These are phyloP conservation scores for Arctostaphylos glauca DNA, from an alignment of 148 eudicot species.

Conservation along the genomic window DNA sequence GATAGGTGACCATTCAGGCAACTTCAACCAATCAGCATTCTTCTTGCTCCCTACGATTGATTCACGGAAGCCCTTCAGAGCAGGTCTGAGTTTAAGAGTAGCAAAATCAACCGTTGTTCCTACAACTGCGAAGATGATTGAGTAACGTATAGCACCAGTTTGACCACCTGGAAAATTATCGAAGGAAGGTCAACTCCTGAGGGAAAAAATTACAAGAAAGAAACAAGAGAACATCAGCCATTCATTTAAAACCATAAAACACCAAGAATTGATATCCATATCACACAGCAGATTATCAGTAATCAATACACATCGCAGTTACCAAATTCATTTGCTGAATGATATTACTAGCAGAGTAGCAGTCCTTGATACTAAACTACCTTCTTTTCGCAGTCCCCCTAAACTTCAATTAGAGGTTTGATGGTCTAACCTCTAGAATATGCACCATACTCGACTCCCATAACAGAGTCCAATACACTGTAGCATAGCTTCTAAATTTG, in stretches of 20 bases:
- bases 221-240: background rate
- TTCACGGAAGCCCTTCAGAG: slow-evolving; percentile 39
- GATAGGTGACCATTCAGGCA: slow-evolving; percentile 97
- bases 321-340: background rate
- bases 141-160: slow-evolving; percentile 69
- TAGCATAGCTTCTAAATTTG: too few species aligned
- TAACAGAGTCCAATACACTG: too few species aligned
- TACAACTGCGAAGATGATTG: slow-evolving; percentile 59
- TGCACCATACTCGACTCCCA: too few species aligned
- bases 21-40: slow-evolving; percentile 33
- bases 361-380: too few species aligned
- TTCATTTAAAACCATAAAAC: background rate
- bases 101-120: slow-evolving; percentile 80
- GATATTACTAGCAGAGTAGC: background rate
- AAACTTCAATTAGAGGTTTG: too few species aligned
- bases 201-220: background rate
- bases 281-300: background rate
- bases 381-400: too few species aligned
- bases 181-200: background rate
- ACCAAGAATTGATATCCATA: background rate
- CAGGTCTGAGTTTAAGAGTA: slow-evolving; percentile 55
- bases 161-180: slow-evolving; percentile 55
- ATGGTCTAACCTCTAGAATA: too few species aligned
- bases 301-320: background rate
- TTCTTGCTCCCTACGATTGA: slow-evolving; percentile 30